Conservation (phyloP, 139 green algal species). For the Tetradesmus obliquus region DNA sequence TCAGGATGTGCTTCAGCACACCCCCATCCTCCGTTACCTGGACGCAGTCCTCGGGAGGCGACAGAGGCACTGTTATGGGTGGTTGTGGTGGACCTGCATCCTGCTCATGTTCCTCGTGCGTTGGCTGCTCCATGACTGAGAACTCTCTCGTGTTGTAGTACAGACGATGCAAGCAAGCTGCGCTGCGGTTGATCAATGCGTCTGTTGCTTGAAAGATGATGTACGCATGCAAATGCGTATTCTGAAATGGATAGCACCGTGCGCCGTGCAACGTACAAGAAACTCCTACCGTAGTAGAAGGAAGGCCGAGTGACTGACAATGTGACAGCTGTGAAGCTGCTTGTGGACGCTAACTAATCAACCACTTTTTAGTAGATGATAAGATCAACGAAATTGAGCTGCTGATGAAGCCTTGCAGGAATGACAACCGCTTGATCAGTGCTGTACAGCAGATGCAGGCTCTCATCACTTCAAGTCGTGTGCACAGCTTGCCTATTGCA, state of each 20-base stretch:
- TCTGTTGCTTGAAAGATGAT: too few relatives aligned
- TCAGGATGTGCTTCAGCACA: slow-evolving; percentile 60
- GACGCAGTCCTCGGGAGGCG: slow-evolving; percentile 43
- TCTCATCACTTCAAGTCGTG: not conserved
- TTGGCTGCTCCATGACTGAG: not conserved
- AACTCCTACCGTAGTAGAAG: not conserved
- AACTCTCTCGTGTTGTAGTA: not conserved
- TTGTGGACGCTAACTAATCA: not conserved
- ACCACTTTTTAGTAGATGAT: not conserved
- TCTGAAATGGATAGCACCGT: too few relatives aligned
- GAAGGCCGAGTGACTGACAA: not conserved
- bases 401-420: not conserved
- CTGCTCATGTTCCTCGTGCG: not conserved
- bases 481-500: not conserved
- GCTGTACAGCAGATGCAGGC: not conserved
- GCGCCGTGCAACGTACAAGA: not conserved
- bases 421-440: not conserved
- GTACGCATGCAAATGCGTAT: too few relatives aligned
- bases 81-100: not conserved
- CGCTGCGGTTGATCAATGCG: not conserved
- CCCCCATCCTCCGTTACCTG: slow-evolving; percentile 61
- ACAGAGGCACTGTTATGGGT: not conserved
- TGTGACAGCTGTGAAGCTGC: not conserved
- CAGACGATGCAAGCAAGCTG: not conserved
- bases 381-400: not conserved